Percentiles rank a stretch among this genome's conserved stretches.
These are phyloP conservation scores for Mimosa bimucronata DNA, from an alignment of 306 rosid genomes.

Conservation along the genomic window DNA sequence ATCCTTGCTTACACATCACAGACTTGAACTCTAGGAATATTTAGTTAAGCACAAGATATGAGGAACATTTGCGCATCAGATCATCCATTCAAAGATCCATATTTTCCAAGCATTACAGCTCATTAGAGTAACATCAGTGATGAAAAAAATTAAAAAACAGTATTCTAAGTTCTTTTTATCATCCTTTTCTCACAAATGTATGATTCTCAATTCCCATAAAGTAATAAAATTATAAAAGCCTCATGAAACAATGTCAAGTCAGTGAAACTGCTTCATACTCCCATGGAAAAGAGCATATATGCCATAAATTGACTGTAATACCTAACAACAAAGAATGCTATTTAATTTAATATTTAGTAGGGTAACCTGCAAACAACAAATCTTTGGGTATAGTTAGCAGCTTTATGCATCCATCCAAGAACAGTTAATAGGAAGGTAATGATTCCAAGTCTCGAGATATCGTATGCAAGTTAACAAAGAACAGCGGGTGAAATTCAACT, in stretches of 20 bases:
- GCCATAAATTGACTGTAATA: neutral
- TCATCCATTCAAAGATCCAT: slow-evolving; percentile 1
- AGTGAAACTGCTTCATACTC: neutral
- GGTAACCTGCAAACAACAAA: slow-evolving; percentile 14
- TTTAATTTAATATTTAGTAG: neutral
- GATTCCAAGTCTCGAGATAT: slow-evolving; percentile 13
- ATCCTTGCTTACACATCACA: neutral
- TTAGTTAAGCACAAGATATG: neutral
- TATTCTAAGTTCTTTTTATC: neutral
- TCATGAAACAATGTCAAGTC: neutral
- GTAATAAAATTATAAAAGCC: neutral
- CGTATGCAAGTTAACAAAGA: slow-evolving; percentile 9
- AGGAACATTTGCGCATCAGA: slow-evolving; percentile 19
- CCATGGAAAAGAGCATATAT: neutral
- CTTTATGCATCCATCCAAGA: slow-evolving; percentile 10
- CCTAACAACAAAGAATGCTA: neutral
- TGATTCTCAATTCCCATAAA: slow-evolving; percentile 4
- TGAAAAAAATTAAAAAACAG: neutral
- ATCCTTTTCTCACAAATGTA: slow-evolving; percentile 4
- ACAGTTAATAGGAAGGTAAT: neutral
- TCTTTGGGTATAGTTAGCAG: slow-evolving; percentile 17
- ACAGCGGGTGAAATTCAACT: neutral
- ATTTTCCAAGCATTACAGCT: slow-evolving; percentile 17
- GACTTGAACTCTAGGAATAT: neutral
- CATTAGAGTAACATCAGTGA: neutral